phyloP scores from a whole-genome alignment of 2,329 filamentous ascomycete species.

The Amesomyces nigricolor region DNA sequence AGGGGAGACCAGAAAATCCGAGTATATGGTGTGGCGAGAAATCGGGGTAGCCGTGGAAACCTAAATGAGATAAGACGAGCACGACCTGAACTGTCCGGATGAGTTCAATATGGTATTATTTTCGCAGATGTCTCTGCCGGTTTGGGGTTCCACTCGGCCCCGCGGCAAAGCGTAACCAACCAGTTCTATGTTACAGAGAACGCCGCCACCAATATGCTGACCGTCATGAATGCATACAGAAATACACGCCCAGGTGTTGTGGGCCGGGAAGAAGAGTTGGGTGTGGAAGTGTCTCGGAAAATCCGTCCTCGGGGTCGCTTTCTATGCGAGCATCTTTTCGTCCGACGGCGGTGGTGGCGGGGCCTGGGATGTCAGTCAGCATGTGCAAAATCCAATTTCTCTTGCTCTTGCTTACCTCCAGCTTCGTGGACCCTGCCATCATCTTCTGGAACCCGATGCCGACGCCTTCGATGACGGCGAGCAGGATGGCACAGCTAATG shows the following conservation, averaged over 20 bases:
- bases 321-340: constrained; percentile 23
- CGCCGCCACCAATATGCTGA: constrained; percentile 27
- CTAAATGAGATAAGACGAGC: neutral
- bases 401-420: constrained; percentile 21
- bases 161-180: constrained; percentile 22
- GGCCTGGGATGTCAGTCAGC: constrained; percentile 15
- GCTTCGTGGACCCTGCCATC: constrained; percentile 26
- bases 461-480: constrained; percentile 95
- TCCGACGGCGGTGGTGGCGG: constrained; percentile 23
- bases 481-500: constrained; percentile 88
- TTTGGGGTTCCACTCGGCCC: constrained; percentile 13
- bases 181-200: constrained; percentile 28
- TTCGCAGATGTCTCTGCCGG: constrained; percentile 18
- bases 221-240: constrained; percentile 27
- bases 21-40: constrained; percentile 12
- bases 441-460: constrained; percentile 62
- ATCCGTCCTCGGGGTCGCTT: constrained; percentile 10
- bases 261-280: constrained; percentile 24
- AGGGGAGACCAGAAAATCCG: constrained; percentile 6
- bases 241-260: constrained; percentile 23
- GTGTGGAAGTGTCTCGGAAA: constrained; percentile 15
- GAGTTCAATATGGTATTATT: constrained; percentile 23
- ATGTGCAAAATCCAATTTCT: neutral
- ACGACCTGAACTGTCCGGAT: neutral
- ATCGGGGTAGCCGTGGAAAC: neutral